A percentile compares a stretch with the other conserved stretches of the same genome.
Evolutionary conservation across 2,329 filamentous ascomycete genomes (phyloP).

Genomic region (Elsinoe ampelina): DNA sequence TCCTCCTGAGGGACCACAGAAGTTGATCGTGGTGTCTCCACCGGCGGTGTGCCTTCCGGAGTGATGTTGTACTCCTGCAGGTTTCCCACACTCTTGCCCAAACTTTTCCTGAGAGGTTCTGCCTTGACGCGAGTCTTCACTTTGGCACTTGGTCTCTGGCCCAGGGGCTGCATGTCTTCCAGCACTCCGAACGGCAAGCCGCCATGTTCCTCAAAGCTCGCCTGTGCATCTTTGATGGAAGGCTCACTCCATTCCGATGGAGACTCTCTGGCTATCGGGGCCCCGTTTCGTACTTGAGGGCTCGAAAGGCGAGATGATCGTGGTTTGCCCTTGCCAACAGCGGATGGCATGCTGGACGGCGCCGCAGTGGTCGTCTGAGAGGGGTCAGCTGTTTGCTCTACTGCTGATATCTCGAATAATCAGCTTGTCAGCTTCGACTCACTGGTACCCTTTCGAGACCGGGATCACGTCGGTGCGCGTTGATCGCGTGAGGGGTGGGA

Average conservation of each 20-base stretch:
- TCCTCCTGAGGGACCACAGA: conserved; percentile 25
- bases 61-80: conserved; percentile 36
- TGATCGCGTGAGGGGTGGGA: conserved; percentile 7
- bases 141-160: conserved; percentile 56
- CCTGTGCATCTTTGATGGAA: conserved; percentile 40
- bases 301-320: conserved; percentile 12
- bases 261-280: background rate
- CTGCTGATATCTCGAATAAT: too few species aligned
- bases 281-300: conserved; percentile 1
- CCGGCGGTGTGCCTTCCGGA: conserved; percentile 36
- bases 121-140: conserved; percentile 47
- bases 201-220: conserved; percentile 71
- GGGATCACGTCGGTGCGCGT: conserved; percentile 10
- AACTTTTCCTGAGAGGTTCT: conserved; percentile 31
- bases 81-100: conserved; percentile 34
- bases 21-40: conserved; percentile 31
- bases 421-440: background rate
- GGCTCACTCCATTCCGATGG: conserved; percentile 44
- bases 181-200: conserved; percentile 66
- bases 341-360: conserved; percentile 14
- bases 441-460: conserved; percentile 2
- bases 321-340: conserved; percentile 12
- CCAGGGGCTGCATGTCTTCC: conserved; percentile 75
- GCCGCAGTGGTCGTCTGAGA: conserved; percentile 2
- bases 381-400: background rate